phyloP scores from a whole-genome alignment of 2,329 filamentous ascomycete genomes.

The Diaporthe sp. region DNA sequence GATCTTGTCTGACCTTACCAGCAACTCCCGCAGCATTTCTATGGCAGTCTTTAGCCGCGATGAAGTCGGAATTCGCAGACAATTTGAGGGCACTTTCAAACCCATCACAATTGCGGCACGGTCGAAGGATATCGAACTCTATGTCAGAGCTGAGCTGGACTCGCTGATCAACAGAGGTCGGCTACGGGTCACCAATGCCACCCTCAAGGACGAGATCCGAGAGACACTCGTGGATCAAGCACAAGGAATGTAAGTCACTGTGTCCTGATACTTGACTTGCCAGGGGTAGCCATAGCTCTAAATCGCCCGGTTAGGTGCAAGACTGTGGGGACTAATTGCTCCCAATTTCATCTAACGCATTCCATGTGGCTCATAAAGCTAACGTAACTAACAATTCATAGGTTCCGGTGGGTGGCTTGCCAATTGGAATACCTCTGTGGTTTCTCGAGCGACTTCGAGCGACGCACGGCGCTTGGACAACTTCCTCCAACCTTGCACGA shows the following conservation, averaged over 20 bases:
- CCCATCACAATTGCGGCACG: not conserved
- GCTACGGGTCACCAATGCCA: not conserved
- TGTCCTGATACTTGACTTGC: no score
- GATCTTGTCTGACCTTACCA: not conserved
- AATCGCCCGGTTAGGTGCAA: no score
- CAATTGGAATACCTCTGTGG: conserved; percentile 21
- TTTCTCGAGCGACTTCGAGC: not conserved
- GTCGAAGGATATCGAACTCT: not conserved
- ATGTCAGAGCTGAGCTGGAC: not conserved
- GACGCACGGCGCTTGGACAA: not conserved
- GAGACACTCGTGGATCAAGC: not conserved
- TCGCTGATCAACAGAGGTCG: not conserved
- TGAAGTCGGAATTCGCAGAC: not conserved
- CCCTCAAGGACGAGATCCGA: not conserved
- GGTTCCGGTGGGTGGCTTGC: conserved; percentile 26
- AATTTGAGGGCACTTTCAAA: not conserved
- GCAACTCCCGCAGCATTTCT: not conserved
- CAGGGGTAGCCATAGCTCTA: no score
- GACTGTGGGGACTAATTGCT: no score
- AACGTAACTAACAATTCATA: not conserved
- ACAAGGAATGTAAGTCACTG: not conserved
- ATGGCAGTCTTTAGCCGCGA: not conserved
- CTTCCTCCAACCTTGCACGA: not conserved
- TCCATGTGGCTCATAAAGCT: no score
- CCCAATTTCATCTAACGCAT: no score